Conservation (phyloP, 2,329 filamentous ascomycete species). For the Fusarium denticulatum region DNA sequence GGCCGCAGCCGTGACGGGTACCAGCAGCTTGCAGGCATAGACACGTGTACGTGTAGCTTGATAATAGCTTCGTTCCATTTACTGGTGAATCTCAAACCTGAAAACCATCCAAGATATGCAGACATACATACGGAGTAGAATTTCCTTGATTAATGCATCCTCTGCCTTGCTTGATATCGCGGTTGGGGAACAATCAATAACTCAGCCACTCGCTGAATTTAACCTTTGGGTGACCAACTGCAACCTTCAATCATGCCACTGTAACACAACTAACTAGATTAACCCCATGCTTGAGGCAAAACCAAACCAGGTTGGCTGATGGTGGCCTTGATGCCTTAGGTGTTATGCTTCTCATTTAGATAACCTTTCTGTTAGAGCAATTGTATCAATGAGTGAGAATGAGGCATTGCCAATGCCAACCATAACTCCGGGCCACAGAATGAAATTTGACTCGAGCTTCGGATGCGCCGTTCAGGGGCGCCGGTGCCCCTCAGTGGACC, state of each 20-base stretch:
- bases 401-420: slow-evolving; percentile 17
- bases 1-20: slow-evolving; percentile 26
- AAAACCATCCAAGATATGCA: neutral
- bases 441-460: slow-evolving; percentile 36
- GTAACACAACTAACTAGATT: slow-evolving; percentile 8
- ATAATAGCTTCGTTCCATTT: slow-evolving; percentile 1
- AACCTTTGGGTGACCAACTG: slow-evolving; percentile 1
- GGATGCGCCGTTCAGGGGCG: slow-evolving; percentile 45
- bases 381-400: neutral
- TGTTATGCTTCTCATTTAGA: neutral
- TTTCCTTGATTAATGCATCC: slow-evolving; percentile 7
- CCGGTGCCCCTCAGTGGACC: slow-evolving; percentile 19
- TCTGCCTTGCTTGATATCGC: slow-evolving; percentile 28
- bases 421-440: slow-evolving; percentile 4
- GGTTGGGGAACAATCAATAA: neutral
- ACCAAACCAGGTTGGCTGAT: neutral
- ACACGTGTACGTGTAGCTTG: slow-evolving; percentile 28
- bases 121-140: neutral
- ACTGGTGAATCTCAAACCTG: slow-evolving; percentile 9
- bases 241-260: slow-evolving; percentile 14
- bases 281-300: neutral
- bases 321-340: neutral
- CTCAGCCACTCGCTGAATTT: slow-evolving; percentile 2
- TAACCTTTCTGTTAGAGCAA: neutral
- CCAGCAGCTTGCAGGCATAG: slow-evolving; percentile 25